Conservation (phyloP, 1,284 basidiomycete genomes). For the Malassezia vespertilionis region DNA sequence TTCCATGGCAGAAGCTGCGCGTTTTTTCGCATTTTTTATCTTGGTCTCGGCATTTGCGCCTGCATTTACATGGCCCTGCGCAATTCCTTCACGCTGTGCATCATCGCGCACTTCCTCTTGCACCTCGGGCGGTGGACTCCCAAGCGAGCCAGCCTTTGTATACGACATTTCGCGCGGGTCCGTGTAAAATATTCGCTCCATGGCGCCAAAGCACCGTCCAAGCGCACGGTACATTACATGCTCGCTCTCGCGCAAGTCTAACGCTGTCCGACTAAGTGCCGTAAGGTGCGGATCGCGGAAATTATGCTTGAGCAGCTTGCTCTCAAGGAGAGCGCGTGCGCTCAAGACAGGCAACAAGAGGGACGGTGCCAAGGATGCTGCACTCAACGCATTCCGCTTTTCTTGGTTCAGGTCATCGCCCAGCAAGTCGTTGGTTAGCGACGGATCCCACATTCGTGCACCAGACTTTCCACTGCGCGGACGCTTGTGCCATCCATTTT, state of each 20-base stretch:
- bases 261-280: slow-evolving; percentile 40
- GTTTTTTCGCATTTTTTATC: not conserved
- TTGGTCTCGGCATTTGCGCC: not conserved
- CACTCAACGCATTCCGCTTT: slow-evolving; percentile 1
- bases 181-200: slow-evolving; percentile 22
- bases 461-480: not conserved
- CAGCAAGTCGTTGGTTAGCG: slow-evolving; percentile 2
- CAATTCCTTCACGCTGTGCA: not conserved
- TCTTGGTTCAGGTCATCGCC: slow-evolving; percentile 1
- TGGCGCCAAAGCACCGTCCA: slow-evolving; percentile 39
- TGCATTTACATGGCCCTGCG: not conserved
- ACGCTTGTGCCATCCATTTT: not conserved
- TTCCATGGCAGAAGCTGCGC: not conserved
- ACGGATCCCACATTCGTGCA: not conserved
- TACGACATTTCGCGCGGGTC: not conserved
- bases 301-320: slow-evolving; percentile 40
- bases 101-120: not conserved
- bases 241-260: slow-evolving; percentile 45
- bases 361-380: slow-evolving; percentile 29
- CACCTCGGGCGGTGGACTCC: too few relatives aligned
- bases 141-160: not conserved
- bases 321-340: slow-evolving; percentile 34
- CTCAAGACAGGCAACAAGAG: slow-evolving; percentile 40
- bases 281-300: slow-evolving; percentile 45
- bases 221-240: slow-evolving; percentile 34